phyloP scores from a whole-genome alignment of 139 green algal genomes.

The Pycnococcus provasolii region DNA sequence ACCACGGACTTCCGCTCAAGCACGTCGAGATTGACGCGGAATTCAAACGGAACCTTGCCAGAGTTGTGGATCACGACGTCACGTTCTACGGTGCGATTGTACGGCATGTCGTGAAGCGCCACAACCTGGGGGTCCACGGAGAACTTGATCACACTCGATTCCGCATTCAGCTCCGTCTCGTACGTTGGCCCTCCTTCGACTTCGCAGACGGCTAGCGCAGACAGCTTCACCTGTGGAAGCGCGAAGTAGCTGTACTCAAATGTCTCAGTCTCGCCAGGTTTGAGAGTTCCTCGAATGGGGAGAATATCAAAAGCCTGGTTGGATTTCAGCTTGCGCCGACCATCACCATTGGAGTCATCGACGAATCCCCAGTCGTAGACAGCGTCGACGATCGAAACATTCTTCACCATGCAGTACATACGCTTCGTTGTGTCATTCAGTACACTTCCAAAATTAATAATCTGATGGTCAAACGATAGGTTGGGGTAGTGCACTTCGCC shows the following conservation, averaged over 20 bases:
- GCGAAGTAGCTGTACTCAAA: constrained; percentile 61
- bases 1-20: constrained; percentile 39
- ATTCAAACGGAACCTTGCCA: constrained; percentile 52
- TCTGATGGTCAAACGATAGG: constrained; percentile 30
- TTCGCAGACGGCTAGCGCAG: constrained; percentile 43
- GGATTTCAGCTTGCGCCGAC: not conserved
- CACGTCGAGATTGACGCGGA: constrained; percentile 39
- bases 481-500: constrained; percentile 61
- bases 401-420: constrained; percentile 41
- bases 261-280: constrained; percentile 41
- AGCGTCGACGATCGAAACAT: constrained; percentile 39
- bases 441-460: constrained; percentile 57
- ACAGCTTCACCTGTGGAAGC: constrained; percentile 36
- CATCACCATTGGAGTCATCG: constrained; percentile 8
- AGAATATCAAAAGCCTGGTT: constrained; percentile 66
- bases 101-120: constrained; percentile 49
- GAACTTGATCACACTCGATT: constrained; percentile 61
- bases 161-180: constrained; percentile 40
- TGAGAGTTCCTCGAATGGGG: constrained; percentile 50
- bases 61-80: constrained; percentile 41
- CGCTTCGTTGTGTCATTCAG: constrained; percentile 57
- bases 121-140: constrained; percentile 48
- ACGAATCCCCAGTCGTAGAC: constrained; percentile 52
- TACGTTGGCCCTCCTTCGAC: constrained; percentile 57
- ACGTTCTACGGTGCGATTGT: constrained; percentile 42